These are phyloP conservation scores for Porogramme epimiltina DNA, from an alignment of 1,284 basidiomycete species.

Conservation along the genomic window DNA sequence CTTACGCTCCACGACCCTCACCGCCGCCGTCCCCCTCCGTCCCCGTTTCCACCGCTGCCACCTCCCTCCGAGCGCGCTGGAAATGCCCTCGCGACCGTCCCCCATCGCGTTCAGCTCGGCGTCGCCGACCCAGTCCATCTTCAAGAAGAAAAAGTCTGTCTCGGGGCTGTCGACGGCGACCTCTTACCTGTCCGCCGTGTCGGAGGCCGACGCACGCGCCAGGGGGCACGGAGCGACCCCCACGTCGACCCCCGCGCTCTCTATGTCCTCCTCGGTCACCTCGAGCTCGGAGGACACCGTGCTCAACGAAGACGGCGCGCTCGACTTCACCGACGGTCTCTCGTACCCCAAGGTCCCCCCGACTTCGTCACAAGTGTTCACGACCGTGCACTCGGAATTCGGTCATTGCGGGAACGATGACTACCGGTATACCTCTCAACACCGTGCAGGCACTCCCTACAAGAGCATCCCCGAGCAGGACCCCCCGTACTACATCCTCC, in stretches of 20 bases:
- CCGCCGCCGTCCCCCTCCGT: background rate
- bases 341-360: conserved; percentile 61
- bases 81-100: conserved; percentile 45
- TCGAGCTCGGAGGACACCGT: conserved; percentile 65
- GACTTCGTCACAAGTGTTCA: conserved; percentile 75
- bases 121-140: conserved; percentile 56
- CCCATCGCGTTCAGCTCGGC: conserved; percentile 50
- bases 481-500: conserved; percentile 88
- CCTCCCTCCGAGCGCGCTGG: conserved; percentile 8
- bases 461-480: conserved; percentile 66
- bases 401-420: conserved; percentile 78
- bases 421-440: conserved; percentile 69
- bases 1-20: background rate
- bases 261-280: conserved; percentile 68
- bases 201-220: conserved; percentile 67
- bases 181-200: conserved; percentile 72
- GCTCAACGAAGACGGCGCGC: conserved; percentile 48
- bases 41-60: background rate
- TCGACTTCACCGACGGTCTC: conserved; percentile 55
- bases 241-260: conserved; percentile 65
- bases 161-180: conserved; percentile 61
- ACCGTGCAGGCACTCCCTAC: conserved; percentile 52
- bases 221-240: conserved; percentile 44
- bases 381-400: conserved; percentile 82
- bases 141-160: conserved; percentile 56